Evolutionary conservation across 169 alveolate species (phyloP).

Genomic region (Plasmodium gaboni): DNA sequence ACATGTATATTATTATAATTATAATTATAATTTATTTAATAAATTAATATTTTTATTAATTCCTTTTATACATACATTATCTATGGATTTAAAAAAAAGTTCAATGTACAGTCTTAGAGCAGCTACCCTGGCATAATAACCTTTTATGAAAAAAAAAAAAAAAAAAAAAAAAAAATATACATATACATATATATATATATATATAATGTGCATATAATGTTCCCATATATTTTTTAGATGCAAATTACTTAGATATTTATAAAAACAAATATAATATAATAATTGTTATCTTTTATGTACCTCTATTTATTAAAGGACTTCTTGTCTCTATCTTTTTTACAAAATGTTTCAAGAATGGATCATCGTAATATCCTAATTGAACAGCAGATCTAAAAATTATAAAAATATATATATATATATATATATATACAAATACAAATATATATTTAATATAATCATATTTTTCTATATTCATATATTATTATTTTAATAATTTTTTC

Average conservation of each 20-base stretch:
- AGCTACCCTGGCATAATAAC: slow-evolving; percentile 77
- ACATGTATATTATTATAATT: neutral
- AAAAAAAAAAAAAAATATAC: neutral
- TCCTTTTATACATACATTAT: slow-evolving; percentile 25
- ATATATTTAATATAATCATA: neutral
- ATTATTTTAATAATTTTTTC: slow-evolving; percentile 4
- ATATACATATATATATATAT: no score
- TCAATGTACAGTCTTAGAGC: slow-evolving; percentile 70
- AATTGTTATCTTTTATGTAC: slow-evolving; percentile 10
- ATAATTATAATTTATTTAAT: neutral
- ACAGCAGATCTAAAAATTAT: slow-evolving; percentile 74
- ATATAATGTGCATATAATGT: no score
- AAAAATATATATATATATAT: neutral
- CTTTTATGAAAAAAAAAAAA: slow-evolving; percentile 43
- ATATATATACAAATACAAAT: neutral
- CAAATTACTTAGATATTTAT: neutral
- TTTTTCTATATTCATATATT: neutral
- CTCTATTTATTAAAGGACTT: slow-evolving; percentile 77
- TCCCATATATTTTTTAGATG: no score
- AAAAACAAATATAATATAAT: neutral
- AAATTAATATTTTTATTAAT: neutral
- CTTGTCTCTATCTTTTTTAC: slow-evolving; percentile 45
- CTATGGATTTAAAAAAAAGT: slow-evolving; percentile 55
- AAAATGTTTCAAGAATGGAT: slow-evolving; percentile 68
- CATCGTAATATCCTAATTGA: slow-evolving; percentile 63